phyloP scores from a whole-genome alignment of 495 filamentous ascomycete genomes.

The Thermochaetoides thermophila region DNA sequence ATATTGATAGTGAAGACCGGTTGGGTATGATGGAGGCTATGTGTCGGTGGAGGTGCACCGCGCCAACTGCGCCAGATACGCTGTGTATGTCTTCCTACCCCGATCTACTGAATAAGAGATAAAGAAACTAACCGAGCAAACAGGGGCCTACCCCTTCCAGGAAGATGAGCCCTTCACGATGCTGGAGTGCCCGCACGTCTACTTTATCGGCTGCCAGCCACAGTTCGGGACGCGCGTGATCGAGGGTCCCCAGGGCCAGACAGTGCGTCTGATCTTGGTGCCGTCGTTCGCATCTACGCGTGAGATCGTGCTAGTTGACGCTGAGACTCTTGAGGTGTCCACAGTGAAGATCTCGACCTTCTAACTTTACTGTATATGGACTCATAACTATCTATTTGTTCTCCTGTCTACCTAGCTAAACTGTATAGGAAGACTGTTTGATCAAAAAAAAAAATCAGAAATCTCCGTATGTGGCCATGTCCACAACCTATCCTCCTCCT shows the following conservation, averaged over 20 bases:
- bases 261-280: conserved; percentile 60
- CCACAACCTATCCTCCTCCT: too few relatives aligned
- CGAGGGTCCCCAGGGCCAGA: conserved; percentile 40
- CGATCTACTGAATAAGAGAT: neutral
- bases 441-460: too few relatives aligned
- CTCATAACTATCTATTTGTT: too few relatives aligned
- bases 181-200: conserved; percentile 74
- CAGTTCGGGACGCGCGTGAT: conserved; percentile 65
- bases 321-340: conserved; percentile 66
- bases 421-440: too few relatives aligned
- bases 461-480: too few relatives aligned
- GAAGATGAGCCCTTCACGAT: conserved; percentile 76
- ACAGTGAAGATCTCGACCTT: conserved; percentile 40
- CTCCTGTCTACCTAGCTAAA: too few relatives aligned
- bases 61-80: conserved; percentile 95
- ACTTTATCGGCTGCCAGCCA: conserved; percentile 79
- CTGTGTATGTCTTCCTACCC: conserved; percentile 48
- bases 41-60: conserved; percentile 76
- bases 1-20: conserved; percentile 59
- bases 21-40: conserved; percentile 83
- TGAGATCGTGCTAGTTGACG: conserved; percentile 73
- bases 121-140: conserved; percentile 3
- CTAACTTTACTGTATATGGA: too few relatives aligned
- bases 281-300: conserved; percentile 70
- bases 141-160: conserved; percentile 94